These are phyloP conservation scores for Cytospora chrysosperma DNA, from an alignment of 2,329 filamentous ascomycete genomes.

Conservation along the genomic window DNA sequence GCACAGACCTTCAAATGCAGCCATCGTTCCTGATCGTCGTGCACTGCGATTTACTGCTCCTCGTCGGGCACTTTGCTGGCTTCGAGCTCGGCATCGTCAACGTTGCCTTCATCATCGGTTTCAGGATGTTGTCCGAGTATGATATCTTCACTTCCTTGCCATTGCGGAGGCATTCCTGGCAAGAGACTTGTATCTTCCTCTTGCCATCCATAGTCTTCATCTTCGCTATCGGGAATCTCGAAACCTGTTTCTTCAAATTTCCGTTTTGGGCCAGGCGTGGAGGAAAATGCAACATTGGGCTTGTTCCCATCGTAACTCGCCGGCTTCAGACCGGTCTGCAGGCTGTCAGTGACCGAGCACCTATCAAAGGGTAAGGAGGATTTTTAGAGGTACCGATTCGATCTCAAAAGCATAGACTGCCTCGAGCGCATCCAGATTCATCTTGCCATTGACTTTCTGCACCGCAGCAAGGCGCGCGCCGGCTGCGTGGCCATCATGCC, in stretches of 20 bases:
- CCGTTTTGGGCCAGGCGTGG: constrained; percentile 54
- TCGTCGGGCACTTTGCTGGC: constrained; percentile 25
- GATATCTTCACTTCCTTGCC: constrained; percentile 66
- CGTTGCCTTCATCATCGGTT: constrained; percentile 41
- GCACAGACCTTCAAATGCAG: constrained; percentile 1
- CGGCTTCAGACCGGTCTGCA: constrained; percentile 44
- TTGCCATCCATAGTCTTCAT: constrained; percentile 73
- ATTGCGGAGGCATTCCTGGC: constrained; percentile 61
- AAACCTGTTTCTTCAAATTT: constrained; percentile 61
- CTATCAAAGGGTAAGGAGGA: constrained; percentile 15
- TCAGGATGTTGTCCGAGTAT: constrained; percentile 43
- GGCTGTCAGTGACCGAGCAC: constrained; percentile 17
- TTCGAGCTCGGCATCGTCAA: constrained; percentile 35
- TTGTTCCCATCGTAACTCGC: constrained; percentile 42
- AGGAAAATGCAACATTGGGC: constrained; percentile 34
- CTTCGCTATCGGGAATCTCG: constrained; percentile 60
- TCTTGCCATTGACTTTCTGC: constrained; percentile 62
- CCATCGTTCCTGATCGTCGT: background rate
- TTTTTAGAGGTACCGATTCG: constrained; percentile 41
- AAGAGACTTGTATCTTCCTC: constrained; percentile 63
- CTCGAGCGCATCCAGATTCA: constrained; percentile 40
- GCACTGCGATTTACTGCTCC: constrained; percentile 21
- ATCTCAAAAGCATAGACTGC: constrained; percentile 51
- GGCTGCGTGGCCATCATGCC: constrained; percentile 44
- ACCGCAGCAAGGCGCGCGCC: constrained; percentile 61